Evolutionary conservation across 2,329 filamentous ascomycete species (phyloP).

Genomic region (Celoporthe dispersa): DNA sequence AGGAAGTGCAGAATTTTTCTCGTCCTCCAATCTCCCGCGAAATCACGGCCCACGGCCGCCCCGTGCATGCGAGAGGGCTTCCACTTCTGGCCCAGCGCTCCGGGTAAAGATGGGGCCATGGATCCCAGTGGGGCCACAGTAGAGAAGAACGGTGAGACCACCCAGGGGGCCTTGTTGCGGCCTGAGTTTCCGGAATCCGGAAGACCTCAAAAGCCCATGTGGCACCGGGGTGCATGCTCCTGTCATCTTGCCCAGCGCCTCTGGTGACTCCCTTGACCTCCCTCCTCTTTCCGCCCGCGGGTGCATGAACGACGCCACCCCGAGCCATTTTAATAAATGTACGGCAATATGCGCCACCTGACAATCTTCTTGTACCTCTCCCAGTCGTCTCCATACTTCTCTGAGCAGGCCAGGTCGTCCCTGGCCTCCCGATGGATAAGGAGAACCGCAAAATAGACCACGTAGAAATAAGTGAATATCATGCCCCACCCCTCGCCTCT

Average conservation of each 20-base stretch:
- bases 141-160: constrained; percentile 28
- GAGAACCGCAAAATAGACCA: constrained; percentile 83
- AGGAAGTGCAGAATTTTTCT: constrained; percentile 29
- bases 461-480: constrained; percentile 85
- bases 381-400: constrained; percentile 89
- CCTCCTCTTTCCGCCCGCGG: constrained; percentile 1
- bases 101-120: constrained; percentile 27
- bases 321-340: constrained; percentile 64
- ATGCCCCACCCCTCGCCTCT: constrained; percentile 78
- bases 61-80: constrained; percentile 19
- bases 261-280: not conserved
- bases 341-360: constrained; percentile 76
- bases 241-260: constrained; percentile 17
- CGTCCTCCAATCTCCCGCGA: constrained; percentile 19
- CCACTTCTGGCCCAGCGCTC: constrained; percentile 19
- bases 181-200: constrained; percentile 20
- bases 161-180: constrained; percentile 24
- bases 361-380: constrained; percentile 79
- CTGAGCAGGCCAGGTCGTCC: constrained; percentile 83
- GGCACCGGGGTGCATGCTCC: constrained; percentile 19
- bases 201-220: constrained; percentile 18
- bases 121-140: constrained; percentile 24
- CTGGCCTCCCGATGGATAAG: constrained; percentile 80
- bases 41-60: constrained; percentile 11
- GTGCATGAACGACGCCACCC: constrained; percentile 23